These are phyloP conservation scores for Lodderomyces orthopsilosis DNA, from an alignment of 1,139 yeast species.

Conservation along the genomic window DNA sequence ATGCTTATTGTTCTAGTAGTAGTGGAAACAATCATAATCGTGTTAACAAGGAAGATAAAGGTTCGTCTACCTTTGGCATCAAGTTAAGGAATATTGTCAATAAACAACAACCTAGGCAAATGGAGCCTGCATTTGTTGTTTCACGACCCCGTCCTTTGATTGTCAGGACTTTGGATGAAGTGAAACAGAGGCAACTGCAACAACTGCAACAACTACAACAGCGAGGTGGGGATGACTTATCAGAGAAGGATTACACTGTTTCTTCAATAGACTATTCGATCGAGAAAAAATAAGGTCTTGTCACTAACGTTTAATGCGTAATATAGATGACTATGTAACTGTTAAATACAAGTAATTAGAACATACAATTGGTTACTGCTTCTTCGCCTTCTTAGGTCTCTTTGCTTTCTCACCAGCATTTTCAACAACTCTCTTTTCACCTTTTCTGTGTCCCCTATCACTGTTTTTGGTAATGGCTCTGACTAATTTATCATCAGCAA, in stretches of 20 bases:
- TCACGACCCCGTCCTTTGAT: constrained; percentile 42
- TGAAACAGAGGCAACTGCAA: constrained; percentile 2
- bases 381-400: not conserved
- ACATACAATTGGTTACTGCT: not conserved
- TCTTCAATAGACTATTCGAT: not conserved
- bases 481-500: constrained; percentile 57
- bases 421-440: not conserved
- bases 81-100: not conserved
- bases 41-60: not conserved
- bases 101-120: constrained; percentile 3
- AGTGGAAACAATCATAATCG: not conserved
- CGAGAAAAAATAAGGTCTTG: not conserved
- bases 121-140: constrained; percentile 36
- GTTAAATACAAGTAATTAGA: not conserved
- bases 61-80: not conserved
- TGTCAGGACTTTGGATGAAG: constrained; percentile 21
- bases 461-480: constrained; percentile 45
- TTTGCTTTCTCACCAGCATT: not conserved
- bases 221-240: not conserved
- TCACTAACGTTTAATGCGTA: no score
- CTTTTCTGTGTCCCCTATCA: not conserved
- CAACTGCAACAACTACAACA: not conserved
- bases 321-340: not conserved
- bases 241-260: not conserved
- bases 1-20: not conserved